phyloP scores from a whole-genome alignment of 768 basidiomycete species.

The Tremella yokohamensis region DNA sequence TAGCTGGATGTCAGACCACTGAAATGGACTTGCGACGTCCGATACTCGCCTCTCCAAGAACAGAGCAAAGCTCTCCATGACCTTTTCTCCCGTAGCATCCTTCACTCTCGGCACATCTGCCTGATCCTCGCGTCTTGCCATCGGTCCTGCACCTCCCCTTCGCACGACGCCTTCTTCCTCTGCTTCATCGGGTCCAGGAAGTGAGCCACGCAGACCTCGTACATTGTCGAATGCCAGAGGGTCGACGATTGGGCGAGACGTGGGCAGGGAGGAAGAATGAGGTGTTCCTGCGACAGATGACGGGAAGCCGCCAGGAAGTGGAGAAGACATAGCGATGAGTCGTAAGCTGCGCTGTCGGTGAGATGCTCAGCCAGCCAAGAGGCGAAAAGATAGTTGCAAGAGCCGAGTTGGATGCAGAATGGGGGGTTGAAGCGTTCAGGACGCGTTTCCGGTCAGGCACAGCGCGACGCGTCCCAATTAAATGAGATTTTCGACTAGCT shows the following conservation, averaged over 20 bases:
- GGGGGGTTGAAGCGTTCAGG: neutral
- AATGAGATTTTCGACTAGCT: too few species aligned
- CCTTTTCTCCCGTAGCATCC: slow-evolving; percentile 93
- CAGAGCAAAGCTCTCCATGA: slow-evolving; percentile 82
- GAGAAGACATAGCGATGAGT: slow-evolving; percentile 24
- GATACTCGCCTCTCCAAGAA: slow-evolving; percentile 78
- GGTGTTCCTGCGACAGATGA: slow-evolving; percentile 24
- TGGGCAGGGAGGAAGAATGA: slow-evolving; percentile 29
- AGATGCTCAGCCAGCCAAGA: too few species aligned
- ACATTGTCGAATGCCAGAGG: slow-evolving; percentile 41
- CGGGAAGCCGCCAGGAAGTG: slow-evolving; percentile 16
- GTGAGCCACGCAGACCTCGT: slow-evolving; percentile 31
- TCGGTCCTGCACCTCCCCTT: slow-evolving; percentile 17
- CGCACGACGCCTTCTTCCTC: slow-evolving; percentile 5
- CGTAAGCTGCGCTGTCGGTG: too few species aligned
- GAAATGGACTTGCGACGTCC: neutral
- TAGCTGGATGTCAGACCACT: slow-evolving; percentile 58
- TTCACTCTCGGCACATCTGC: slow-evolving; percentile 78
- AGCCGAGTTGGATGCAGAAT: neutral
- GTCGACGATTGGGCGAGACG: slow-evolving; percentile 34
- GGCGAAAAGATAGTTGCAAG: neutral
- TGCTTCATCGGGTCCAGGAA: slow-evolving; percentile 7
- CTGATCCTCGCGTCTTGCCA: slow-evolving; percentile 23
- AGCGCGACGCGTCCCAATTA: too few species aligned
- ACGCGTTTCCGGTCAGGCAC: neutral